Evolutionary conservation across 2,329 filamentous ascomycete genomes (phyloP).

Genomic region (Coniosporium tulheliwenetii): DNA sequence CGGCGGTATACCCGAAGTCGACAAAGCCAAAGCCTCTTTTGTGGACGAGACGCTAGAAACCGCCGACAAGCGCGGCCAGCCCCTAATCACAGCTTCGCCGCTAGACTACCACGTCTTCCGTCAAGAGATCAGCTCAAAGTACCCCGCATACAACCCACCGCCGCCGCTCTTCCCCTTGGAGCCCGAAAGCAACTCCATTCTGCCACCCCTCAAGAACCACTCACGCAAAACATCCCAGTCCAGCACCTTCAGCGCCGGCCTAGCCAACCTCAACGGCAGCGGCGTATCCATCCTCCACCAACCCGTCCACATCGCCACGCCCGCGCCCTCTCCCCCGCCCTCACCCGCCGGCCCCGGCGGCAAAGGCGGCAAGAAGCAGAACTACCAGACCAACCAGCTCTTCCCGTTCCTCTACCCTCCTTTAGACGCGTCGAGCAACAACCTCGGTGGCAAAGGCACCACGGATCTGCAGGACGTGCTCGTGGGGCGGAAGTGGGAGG

Average conservation of each 20-base stretch:
- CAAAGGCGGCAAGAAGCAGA: constrained; percentile 95
- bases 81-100: constrained; percentile 82
- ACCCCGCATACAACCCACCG: constrained; percentile 88
- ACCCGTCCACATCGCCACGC: constrained; percentile 96
- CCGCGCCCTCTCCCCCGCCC: constrained; percentile 85
- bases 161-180: constrained; percentile 71
- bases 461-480: constrained; percentile 66
- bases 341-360: constrained; percentile 71
- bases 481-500: constrained; percentile 78
- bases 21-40: constrained; percentile 57
- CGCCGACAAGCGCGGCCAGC: constrained; percentile 45
- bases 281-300: constrained; percentile 73
- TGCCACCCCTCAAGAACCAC: constrained; percentile 71
- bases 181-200: constrained; percentile 75
- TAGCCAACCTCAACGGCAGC: constrained; percentile 28
- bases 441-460: constrained; percentile 74
- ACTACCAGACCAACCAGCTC: constrained; percentile 97
- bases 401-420: constrained; percentile 97
- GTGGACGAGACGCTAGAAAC: constrained; percentile 29
- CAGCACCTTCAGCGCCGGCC: constrained; percentile 36
- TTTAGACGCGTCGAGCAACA: constrained; percentile 75
- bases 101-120: constrained; percentile 93
- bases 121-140: constrained; percentile 94
- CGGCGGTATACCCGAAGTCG: constrained; percentile 60
- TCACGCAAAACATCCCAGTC: constrained; percentile 36